Conservation (phyloP, 768 basidiomycete species). For the Thelephora ganbajun region DNA sequence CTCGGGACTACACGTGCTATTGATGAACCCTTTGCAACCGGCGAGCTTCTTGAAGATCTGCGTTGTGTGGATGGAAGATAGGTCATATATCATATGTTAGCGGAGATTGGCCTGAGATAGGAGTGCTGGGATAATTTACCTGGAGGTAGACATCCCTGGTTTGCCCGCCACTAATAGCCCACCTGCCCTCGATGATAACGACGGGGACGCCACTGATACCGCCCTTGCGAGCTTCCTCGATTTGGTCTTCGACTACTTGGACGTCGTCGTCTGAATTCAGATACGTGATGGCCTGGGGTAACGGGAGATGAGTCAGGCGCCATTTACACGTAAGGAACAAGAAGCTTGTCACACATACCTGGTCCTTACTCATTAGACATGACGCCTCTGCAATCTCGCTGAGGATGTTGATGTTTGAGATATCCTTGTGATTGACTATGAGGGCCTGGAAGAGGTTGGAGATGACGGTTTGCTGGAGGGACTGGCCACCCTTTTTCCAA, state of each 20-base stretch:
- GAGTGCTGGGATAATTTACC: slow-evolving; percentile 22
- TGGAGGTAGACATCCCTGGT: slow-evolving; percentile 56
- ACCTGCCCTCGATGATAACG: slow-evolving; percentile 66
- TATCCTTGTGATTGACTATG: slow-evolving; percentile 51
- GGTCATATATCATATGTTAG: slow-evolving; percentile 1
- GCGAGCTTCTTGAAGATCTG: slow-evolving; percentile 40
- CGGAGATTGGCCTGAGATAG: not conserved
- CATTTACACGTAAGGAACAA: slow-evolving; percentile 1
- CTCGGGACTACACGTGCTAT: too few species aligned
- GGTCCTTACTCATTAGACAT: slow-evolving; percentile 41
- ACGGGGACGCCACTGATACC: slow-evolving; percentile 73
- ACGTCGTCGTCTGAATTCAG: slow-evolving; percentile 50
- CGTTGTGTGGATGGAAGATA: not conserved
- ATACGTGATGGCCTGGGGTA: slow-evolving; percentile 43
- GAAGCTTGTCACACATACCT: slow-evolving; percentile 28
- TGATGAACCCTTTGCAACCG: slow-evolving; percentile 4
- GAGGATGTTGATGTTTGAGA: slow-evolving; percentile 43
- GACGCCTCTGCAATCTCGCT: slow-evolving; percentile 40
- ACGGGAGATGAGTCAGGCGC: not conserved
- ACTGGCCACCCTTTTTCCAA: slow-evolving; percentile 43
- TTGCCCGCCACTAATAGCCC: slow-evolving; percentile 66
- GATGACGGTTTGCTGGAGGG: slow-evolving; percentile 41
- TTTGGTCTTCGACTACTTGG: slow-evolving; percentile 49
- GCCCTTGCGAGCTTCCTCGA: slow-evolving; percentile 43
- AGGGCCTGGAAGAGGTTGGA: slow-evolving; percentile 51